Evolutionary conservation across 108 stramenopile genomes (phyloP).

Genomic region (Cylindrotheca fusiformis): DNA sequence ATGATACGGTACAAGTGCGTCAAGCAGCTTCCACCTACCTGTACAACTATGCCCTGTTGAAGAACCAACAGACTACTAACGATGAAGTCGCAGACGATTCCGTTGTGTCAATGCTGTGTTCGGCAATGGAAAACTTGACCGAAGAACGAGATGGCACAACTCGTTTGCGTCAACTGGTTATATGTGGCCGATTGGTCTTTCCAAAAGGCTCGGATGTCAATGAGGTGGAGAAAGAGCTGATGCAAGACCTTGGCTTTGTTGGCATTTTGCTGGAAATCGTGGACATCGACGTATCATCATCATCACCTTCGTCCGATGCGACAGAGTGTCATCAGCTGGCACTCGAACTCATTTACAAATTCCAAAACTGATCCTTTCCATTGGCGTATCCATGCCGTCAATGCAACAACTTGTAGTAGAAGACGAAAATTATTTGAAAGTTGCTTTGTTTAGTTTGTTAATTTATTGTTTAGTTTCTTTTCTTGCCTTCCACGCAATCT

Average conservation of each 20-base stretch:
- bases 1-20: slow-evolving; percentile 23
- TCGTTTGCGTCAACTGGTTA: slow-evolving; percentile 29
- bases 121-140: slow-evolving; percentile 43
- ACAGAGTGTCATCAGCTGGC: slow-evolving; percentile 11
- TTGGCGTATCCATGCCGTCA: no score
- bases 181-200: slow-evolving; percentile 23
- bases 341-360: slow-evolving; percentile 5
- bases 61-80: slow-evolving; percentile 2
- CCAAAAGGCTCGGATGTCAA: neutral
- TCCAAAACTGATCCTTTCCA: no score
- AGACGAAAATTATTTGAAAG: no score
- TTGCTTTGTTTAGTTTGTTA: no score
- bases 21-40: slow-evolving; percentile 61
- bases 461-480: no score
- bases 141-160: slow-evolving; percentile 52
- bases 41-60: slow-evolving; percentile 43
- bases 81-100: slow-evolving; percentile 38
- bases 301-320: neutral
- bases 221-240: slow-evolving; percentile 12
- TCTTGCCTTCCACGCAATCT: no score
- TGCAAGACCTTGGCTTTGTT: slow-evolving; percentile 26
- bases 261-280: slow-evolving; percentile 12
- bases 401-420: no score
- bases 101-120: slow-evolving; percentile 51
- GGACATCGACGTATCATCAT: neutral